Conservation (phyloP, 495 filamentous ascomycete genomes). For the Aspergillus indologenus region DNA sequence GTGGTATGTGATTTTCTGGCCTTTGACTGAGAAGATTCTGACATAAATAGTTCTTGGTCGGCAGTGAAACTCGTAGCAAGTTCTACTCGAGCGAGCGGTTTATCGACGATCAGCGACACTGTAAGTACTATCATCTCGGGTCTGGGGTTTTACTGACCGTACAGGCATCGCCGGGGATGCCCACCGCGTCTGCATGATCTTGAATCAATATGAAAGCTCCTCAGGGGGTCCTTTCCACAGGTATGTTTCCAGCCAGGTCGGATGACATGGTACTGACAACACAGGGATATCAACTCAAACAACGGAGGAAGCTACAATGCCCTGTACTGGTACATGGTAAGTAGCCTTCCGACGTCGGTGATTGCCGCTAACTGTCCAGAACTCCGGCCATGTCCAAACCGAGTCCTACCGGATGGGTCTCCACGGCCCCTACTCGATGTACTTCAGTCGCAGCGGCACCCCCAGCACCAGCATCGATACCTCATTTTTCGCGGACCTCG, state of each 20-base stretch:
- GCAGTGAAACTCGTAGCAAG: conserved; percentile 62
- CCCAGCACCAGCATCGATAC: conserved; percentile 51
- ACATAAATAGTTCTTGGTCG: conserved; percentile 44
- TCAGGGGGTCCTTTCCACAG: conserved; percentile 51
- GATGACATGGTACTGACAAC: conserved; percentile 17
- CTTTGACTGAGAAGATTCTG: not conserved
- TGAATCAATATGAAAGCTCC: conserved; percentile 44
- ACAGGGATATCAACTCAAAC: conserved; percentile 64
- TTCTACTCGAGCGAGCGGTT: conserved; percentile 66
- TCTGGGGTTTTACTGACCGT: too few species aligned
- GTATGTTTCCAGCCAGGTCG: conserved; percentile 9
- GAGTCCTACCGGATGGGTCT: conserved; percentile 60
- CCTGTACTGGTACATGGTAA: conserved; percentile 65
- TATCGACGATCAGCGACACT: conserved; percentile 64
- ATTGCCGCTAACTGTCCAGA: conserved; percentile 11
- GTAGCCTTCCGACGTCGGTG: not conserved
- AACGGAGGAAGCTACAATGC: conserved; percentile 55
- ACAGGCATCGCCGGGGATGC: conserved; percentile 31
- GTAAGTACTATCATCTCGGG: too few species aligned
- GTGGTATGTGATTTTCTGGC: conserved; percentile 36
- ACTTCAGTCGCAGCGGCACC: conserved; percentile 57
- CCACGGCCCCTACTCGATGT: conserved; percentile 64
- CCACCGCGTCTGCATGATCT: conserved; percentile 36
- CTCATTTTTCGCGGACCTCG: conserved; percentile 57
- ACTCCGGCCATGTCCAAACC: conserved; percentile 49